These are phyloP conservation scores for Sarocladium oryzae DNA, from an alignment of 2,329 filamentous ascomycete species.

Conservation along the genomic window DNA sequence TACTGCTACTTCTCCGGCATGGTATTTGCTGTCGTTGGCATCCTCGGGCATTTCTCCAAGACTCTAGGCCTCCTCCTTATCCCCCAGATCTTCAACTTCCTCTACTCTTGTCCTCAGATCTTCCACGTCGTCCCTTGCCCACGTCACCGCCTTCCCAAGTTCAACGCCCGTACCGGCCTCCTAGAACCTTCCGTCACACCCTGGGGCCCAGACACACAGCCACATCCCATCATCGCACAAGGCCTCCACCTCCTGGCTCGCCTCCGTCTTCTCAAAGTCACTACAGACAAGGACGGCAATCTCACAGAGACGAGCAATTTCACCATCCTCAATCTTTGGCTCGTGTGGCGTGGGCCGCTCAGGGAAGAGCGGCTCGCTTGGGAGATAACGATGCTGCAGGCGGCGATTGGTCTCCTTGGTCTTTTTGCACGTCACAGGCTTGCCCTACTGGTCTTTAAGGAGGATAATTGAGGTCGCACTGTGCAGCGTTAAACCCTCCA, in stretches of 20 bases:
- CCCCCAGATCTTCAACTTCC: conserved; percentile 93
- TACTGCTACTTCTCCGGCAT: conserved; percentile 99
- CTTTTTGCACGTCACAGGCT: conserved; percentile 80
- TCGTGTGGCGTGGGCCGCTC: conserved; percentile 90
- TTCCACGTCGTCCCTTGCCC: conserved; percentile 89
- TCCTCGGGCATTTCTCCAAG: conserved; percentile 96
- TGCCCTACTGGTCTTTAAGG: conserved; percentile 80
- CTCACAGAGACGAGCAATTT: conserved; percentile 83
- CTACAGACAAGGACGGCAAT: conserved; percentile 58
- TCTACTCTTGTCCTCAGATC: conserved; percentile 88
- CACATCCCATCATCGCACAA: conserved; percentile 54
- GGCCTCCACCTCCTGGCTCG: conserved; percentile 62
- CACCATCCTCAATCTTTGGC: conserved; percentile 90
- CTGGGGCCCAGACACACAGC: conserved; percentile 63
- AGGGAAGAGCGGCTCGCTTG: conserved; percentile 76
- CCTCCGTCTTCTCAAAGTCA: conserved; percentile 62
- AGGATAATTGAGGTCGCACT: conserved; percentile 64
- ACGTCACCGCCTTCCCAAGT: conserved; percentile 81
- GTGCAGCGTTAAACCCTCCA: conserved; percentile 19
- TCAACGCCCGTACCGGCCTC: conserved; percentile 78
- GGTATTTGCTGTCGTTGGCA: conserved; percentile 96
- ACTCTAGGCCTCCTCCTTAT: conserved; percentile 85
- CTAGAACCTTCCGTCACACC: conserved; percentile 80
- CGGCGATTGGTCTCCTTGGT: conserved; percentile 68
- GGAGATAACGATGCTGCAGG: conserved; percentile 76